Base-by-base conservation (phyloP, 768 basidiomycete species). In the Cyclocybe cylindracea region DNA sequence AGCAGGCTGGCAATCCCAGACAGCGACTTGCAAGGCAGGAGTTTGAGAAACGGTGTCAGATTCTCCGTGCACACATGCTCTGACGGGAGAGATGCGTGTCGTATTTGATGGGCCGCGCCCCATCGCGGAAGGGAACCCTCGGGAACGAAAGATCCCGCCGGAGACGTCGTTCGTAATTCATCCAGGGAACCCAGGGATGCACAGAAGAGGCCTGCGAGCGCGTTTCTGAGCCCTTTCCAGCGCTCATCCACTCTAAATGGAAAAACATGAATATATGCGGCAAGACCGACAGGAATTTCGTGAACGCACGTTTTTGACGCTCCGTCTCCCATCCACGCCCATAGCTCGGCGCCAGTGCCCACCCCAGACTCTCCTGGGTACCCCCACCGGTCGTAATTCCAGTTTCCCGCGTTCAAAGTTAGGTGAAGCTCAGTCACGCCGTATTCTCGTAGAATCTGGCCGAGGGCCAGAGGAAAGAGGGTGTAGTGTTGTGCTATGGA, bases 11-110 rank as follows among this genome's bases (percentile, higher is more conserved):
- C 90, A 16, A 98, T 78, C 10, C 97, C 95, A 0, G 94, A 92
- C 14, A 79, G 73, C 5, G 90, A 85, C 63, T 97, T 92, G 76
- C 96, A 98, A 0, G 97, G 97, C 1, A 98, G 74, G 8, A 98
- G 83, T 65, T 96, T 94, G 51, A 98, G 78, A 71, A 98, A 97
- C 0, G 97, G 96, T 0, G 96, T 98, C 7, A 98, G 74, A 62
- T 98, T 98, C 65, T 98, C 97, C 4, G 96, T 98, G 65, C 96
- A 99, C n/a, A 98, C 89, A 59, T 86, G 77, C 64, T 95, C 91
- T 3, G 86, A 90, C 6, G 89, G 88, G 14, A 89, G 78, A 7
- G 83, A 82, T 1, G 89, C 91, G 59, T 94, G 87, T 53, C 86
- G 84, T 19, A 93, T 75, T 40, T 76, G 72, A 51, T 89, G 80